These are phyloP conservation scores for Spirogloea muscicola DNA, from an alignment of 139 green algal species.

Conservation along the genomic window DNA sequence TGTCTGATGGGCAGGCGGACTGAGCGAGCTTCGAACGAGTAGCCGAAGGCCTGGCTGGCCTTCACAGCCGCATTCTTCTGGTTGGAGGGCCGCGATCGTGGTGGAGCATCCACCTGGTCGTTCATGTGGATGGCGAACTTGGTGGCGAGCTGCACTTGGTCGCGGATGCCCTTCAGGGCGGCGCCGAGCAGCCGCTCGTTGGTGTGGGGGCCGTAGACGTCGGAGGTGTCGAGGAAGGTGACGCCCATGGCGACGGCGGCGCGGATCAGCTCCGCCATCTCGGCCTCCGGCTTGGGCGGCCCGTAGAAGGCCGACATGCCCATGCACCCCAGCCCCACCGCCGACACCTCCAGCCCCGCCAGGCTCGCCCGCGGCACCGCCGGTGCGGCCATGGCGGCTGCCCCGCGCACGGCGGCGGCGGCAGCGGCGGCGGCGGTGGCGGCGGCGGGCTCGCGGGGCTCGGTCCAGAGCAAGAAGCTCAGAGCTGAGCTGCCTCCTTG, in stretches of 20 bases:
- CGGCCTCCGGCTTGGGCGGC: slow-evolving; percentile 29
- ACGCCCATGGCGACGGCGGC: slow-evolving; percentile 55
- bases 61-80: no score
- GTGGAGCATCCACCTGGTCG: no score
- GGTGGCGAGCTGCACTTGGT: slow-evolving; percentile 35
- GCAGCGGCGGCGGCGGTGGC: no score
- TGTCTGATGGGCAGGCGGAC: no score
- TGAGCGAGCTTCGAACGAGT: no score
- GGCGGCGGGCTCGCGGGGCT: no score
- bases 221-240: slow-evolving; percentile 60
- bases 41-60: no score
- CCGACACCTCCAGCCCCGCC: slow-evolving; percentile 32
- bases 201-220: slow-evolving; percentile 64
- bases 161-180: slow-evolving; percentile 27
- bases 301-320: slow-evolving; percentile 49
- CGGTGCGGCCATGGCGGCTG: no score
- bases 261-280: slow-evolving; percentile 53
- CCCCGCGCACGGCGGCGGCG: no score
- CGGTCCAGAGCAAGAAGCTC: no score
- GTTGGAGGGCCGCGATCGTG: no score
- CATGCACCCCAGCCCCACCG: slow-evolving; percentile 45
- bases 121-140: slow-evolving; percentile 25
- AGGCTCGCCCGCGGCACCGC: background rate
- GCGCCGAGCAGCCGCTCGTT: slow-evolving; percentile 68
- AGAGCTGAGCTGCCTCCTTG: no score